Evolutionary conservation across 306 rosid species (phyloP).

Genomic region (Myrica gale): DNA sequence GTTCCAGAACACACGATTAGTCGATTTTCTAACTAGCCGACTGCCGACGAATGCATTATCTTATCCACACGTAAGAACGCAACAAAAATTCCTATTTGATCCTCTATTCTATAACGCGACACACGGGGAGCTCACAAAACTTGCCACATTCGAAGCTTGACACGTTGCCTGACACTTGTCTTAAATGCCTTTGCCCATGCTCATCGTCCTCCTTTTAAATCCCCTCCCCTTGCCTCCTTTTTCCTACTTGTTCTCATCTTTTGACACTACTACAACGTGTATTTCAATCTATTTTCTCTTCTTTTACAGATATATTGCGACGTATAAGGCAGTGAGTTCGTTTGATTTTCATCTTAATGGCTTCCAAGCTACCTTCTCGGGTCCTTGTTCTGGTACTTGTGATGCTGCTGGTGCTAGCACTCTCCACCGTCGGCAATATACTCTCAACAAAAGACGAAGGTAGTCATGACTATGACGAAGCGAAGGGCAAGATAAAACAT

Average conservation of each 20-base stretch:
- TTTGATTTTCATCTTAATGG: constrained; percentile 27
- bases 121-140: constrained; percentile 14
- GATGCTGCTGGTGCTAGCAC: constrained; percentile 14
- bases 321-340: not conserved
- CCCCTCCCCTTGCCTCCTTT: too few species aligned
- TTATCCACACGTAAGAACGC: too few species aligned
- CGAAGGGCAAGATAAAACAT: constrained; percentile 26
- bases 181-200: not conserved
- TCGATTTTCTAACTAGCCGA: too few species aligned
- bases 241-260: not conserved
- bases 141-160: constrained; percentile 8
- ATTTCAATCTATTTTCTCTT: not conserved
- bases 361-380: constrained; percentile 30
- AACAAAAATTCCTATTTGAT: too few species aligned
- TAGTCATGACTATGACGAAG: constrained; percentile 32
- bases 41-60: too few species aligned
- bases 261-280: not conserved
- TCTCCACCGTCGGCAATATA: constrained; percentile 31
- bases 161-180: constrained; percentile 38
- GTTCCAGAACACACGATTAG: too few species aligned
- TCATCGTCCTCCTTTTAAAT: constrained; percentile 25
- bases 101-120: constrained; percentile 8
- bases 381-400: constrained; percentile 20
- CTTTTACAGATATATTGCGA: too few species aligned
- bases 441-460: constrained; percentile 47